Evolutionary conservation across 805 yeast species (phyloP), one percentile per base, ranked within the genome.

Genomic region (Yarrowia deformans): DNA sequence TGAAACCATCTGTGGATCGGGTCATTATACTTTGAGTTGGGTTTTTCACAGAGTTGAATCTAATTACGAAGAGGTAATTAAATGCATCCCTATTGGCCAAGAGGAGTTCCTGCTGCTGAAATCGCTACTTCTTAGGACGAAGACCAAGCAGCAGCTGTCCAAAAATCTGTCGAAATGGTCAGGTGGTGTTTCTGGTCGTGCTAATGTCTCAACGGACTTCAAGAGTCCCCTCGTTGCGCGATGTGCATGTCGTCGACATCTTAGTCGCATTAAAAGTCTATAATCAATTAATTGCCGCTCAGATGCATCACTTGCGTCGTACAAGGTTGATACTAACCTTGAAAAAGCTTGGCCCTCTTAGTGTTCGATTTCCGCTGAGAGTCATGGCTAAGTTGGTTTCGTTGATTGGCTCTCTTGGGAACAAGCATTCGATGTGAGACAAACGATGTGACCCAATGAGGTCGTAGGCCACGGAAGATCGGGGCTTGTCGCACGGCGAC

Each of bases 371-470:
- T 10, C 14, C 2, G 10, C 29, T 19, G 49, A 23, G 50, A 13
- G 34, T 46, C 50, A 46, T 46, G 50, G 50, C 23, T 46, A 19
- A 23, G 29, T 4, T 19, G 14, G 16, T 16, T 10, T 34, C 13
- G 9, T 23, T 46, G 50, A 46, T 46, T 46, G 50, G 50, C 23
- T 46, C 50, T 14, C 13, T 23, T 5, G n/a, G 12, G 23, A 3
- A 46, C 23, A 46, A 46, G 46, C 46, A 42, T 42, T 42, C 19
- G 34, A 46, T 45, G 50, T 23, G 50, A 23, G 50, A 46, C 34
- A 46, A 7, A 14, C 12, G 3, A 16, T 13, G 9, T 5, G 50
- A 13, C 50, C 50, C 32, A 34, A n/a, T 46, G 50, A 23, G 13
- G 34, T 12, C 7, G 34, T 9, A 10, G 23, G 50, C 50, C 50